Conservation (phyloP, 2,329 filamentous ascomycete species). For the Talaromyces islandicus region DNA sequence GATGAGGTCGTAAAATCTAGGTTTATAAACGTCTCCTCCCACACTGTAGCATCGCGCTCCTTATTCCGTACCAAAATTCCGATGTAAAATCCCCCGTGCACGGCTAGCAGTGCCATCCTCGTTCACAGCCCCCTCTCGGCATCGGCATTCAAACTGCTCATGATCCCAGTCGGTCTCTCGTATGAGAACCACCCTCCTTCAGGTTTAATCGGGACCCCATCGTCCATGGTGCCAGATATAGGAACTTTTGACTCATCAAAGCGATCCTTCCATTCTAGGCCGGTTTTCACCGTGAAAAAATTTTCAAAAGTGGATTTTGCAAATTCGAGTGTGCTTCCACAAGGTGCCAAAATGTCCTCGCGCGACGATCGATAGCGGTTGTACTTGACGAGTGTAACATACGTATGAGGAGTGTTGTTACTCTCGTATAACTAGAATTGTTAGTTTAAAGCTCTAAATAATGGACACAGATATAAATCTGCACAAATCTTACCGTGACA, state of each 20-base stretch:
- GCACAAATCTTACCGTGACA: constrained; percentile 48
- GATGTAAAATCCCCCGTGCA: neutral
- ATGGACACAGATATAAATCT: constrained; percentile 5
- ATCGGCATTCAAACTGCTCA: constrained; percentile 18
- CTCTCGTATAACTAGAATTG: constrained; percentile 61
- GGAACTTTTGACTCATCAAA: constrained; percentile 12
- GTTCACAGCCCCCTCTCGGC: neutral
- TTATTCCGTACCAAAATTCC: too few species aligned
- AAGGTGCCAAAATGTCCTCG: constrained; percentile 27
- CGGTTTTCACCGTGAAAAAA: constrained; percentile 56
- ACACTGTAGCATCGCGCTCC: too few species aligned
- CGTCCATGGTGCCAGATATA: constrained; percentile 14
- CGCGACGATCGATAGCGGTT: constrained; percentile 24
- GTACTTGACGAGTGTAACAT: constrained; percentile 53
- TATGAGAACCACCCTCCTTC: constrained; percentile 28
- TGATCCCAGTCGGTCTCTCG: constrained; percentile 16
- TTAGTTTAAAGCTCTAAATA: constrained; percentile 18
- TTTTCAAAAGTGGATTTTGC: constrained; percentile 49
- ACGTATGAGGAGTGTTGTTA: constrained; percentile 52
- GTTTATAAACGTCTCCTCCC: neutral
- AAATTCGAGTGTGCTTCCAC: constrained; percentile 23
- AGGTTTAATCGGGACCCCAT: constrained; percentile 17
- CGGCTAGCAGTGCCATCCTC: neutral
- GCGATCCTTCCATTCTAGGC: constrained; percentile 53
- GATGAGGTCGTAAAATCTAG: neutral